Evolutionary conservation across 257 asterid species (phyloP), one percentile per base, ranked within the genome.

Genomic region (Sherardia arvensis): DNA sequence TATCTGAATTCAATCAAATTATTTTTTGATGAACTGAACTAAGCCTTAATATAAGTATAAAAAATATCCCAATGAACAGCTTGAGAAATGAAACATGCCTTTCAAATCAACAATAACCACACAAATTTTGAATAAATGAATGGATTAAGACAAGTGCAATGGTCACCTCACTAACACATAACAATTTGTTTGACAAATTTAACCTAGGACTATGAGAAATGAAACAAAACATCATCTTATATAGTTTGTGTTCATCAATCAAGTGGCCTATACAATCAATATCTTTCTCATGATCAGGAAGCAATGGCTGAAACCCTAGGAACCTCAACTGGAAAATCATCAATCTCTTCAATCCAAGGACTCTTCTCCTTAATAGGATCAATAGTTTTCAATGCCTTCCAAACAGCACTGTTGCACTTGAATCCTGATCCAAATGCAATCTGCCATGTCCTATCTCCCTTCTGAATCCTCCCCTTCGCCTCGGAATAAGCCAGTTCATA

Each of bases 341-440:
- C 2, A n/a, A 82, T 79, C 49, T 82, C 85, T 67, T 79, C 85
- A 73, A 72, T 82, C 87, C 87, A 82, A 0, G 85, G 85, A 70
- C 66, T 82, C 73, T 69, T 82, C 74, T 82, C 85, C 59, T 67
- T 72, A 4, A 73, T 73, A n/a, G 85, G 81, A 70, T 82, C 53
- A 29, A 82, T 64, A 4, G 74, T 75, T 71, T 74, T 79, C 48
- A 80, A 25, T 5, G 88, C 85, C 2, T 73, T 58, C 85, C 85
- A 82, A 17, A 82, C 81, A 1, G 83, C 81, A 53, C 85, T 82
- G 48, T 82, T 79, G 64, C 85, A 79, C 62, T 79, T 80, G 21
- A 83, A 83, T 29, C 88, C 88, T 5, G 85, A 80, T 1, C 88
- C 88, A 49, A 83, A 77, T 5, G 84, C 85, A 49, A 83, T 83